Evolutionary conservation across 2,329 filamentous ascomycete genomes (phyloP).

Genomic region (Tolypocladium amazonense): DNA sequence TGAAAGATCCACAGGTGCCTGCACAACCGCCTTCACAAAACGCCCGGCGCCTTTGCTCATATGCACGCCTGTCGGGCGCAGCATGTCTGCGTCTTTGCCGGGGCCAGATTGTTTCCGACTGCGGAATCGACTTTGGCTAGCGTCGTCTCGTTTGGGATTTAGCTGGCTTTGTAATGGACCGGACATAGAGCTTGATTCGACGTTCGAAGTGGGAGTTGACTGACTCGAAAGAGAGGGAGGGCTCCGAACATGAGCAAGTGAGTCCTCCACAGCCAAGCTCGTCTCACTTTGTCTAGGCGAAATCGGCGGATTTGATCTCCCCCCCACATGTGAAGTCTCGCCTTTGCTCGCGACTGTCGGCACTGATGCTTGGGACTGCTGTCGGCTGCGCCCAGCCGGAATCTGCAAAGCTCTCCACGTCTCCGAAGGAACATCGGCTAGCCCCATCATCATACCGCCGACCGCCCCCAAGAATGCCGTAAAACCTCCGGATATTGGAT

Average conservation of each 20-base stretch:
- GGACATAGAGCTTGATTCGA: background rate
- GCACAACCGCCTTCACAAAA: background rate
- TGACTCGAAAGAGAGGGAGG: background rate
- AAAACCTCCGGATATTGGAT: background rate
- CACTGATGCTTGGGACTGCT: background rate
- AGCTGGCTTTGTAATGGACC: background rate
- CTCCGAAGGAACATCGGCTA: background rate
- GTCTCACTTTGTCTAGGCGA: background rate
- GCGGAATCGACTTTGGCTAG: background rate
- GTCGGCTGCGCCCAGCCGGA: background rate
- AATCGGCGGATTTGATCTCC: background rate
- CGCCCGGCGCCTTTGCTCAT: background rate
- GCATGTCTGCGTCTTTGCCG: background rate
- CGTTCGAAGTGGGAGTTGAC: background rate
- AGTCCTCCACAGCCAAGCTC: background rate
- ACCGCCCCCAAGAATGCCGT: background rate
- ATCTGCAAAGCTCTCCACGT: background rate
- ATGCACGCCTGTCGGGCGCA: background rate
- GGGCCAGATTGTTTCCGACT: background rate
- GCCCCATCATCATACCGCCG: background rate
- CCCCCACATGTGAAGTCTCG: background rate
- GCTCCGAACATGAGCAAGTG: background rate
- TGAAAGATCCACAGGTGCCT: background rate
- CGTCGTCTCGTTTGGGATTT: background rate
- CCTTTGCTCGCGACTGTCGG: background rate